Conservation (phyloP, 176 grass and related monocot genomes). For the Oryza glaberrima region DNA sequence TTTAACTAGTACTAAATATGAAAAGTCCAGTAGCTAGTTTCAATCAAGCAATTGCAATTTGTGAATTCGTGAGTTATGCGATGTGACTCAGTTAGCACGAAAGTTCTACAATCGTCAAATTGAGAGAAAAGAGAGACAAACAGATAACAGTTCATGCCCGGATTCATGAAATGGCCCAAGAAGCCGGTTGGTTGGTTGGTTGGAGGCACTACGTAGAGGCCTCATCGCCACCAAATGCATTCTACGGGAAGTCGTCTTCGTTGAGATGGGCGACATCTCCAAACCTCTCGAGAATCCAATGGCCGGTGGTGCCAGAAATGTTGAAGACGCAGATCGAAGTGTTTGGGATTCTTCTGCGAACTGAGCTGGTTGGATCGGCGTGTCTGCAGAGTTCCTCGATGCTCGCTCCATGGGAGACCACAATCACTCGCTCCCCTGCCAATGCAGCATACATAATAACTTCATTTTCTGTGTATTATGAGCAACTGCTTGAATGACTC, state of each 20-base stretch:
- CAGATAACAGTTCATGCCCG: too few species aligned
- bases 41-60: too few species aligned
- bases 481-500: neutral
- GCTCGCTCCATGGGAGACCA: conserved; percentile 57
- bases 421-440: conserved; percentile 62
- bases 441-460: neutral
- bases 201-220: conserved; percentile 32
- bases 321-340: conserved; percentile 42
- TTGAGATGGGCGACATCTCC: conserved; percentile 57
- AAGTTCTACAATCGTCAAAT: too few species aligned
- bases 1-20: too few species aligned
- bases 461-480: neutral
- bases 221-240: conserved; percentile 54
- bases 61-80: too few species aligned
- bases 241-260: conserved; percentile 25
- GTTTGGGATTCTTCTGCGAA: conserved; percentile 49
- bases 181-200: too few species aligned
- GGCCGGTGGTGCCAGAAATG: neutral
- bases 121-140: too few species aligned
- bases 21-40: too few species aligned
- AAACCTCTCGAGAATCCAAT: conserved; percentile 62
- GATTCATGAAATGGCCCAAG: neutral
- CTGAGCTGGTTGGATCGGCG: conserved; percentile 28
- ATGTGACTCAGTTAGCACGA: too few species aligned
- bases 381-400: conserved; percentile 57